Evolutionary conservation across 106 monocot species (phyloP), one percentile per base, ranked within the genome.

Genomic region (Apostasia shenzhenica): DNA sequence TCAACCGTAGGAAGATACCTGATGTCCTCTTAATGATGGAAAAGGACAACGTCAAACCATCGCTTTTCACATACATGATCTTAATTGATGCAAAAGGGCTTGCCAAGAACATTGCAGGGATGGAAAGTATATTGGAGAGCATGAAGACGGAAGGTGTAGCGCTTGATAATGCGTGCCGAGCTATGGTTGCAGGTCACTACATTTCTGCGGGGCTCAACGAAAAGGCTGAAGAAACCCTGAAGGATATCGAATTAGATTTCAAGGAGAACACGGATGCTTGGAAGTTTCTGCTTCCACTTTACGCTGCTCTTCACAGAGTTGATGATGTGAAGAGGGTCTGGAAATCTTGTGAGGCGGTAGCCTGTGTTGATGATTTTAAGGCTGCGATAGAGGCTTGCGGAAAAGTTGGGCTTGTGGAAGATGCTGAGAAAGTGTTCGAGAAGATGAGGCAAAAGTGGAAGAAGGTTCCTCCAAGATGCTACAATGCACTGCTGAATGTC

Each of bases 311-410:
- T n/a, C 71, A 72, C 41, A 82, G 79, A 47, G 80, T 68, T 57
- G 78, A 80, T 59, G 87, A 94, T 53, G 89, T 90, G 11, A 78
- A 46, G 42, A 86, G 94, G 64, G 41, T 94, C 9, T 94, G 94
- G 94, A 80, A 83, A 10, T 70, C 72, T 1, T 86, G 82, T 42
- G 80, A 82, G 14, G 62, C 64, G 11, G 72, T 72, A 11, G 82
- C 84, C n/a, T 68, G 52, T 41, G 5, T 79, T 2, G 84, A 87
- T 0, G 89, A 94, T 48, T 79, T 63, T 66, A 42, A 70, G 47
- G 82, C 83, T 53, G 91, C 88, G 13, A 94, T 94, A 57, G 77
- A 87, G 66, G 87, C 91, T 14, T 94, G 80, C 76, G 94, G 91
- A 5, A 81, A 85, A 66, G 61, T 91, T 59, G 88, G 85, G 8